Evolutionary conservation across 2,329 filamentous ascomycete species (phyloP).

Genomic region (Bipolaris victoriae): DNA sequence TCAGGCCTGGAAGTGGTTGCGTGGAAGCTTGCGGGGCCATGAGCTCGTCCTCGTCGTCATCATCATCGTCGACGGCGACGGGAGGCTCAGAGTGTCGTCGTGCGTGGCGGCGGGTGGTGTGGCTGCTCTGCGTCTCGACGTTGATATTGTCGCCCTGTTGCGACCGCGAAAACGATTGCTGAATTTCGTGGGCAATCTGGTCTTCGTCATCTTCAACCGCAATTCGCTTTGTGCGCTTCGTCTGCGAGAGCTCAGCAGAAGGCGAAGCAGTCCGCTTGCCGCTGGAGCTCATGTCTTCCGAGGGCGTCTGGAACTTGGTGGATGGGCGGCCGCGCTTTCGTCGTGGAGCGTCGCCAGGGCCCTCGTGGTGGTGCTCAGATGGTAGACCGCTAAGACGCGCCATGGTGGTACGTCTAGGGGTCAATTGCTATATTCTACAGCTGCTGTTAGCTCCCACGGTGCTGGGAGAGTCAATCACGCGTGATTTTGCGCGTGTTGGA

Average conservation of each 20-base stretch:
- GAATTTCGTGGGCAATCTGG: constrained; percentile 44
- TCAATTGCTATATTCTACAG: neutral
- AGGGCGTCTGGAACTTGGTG: constrained; percentile 30
- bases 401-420: constrained; percentile 27
- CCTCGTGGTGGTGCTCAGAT: constrained; percentile 46
- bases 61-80: constrained; percentile 22
- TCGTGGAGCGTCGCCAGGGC: constrained; percentile 43
- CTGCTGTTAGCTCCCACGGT: neutral
- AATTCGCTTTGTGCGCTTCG: constrained; percentile 44
- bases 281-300: constrained; percentile 25
- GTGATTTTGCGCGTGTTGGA: constrained; percentile 2
- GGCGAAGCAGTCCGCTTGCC: constrained; percentile 43
- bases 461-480: neutral
- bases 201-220: constrained; percentile 36
- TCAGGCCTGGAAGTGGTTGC: constrained; percentile 39
- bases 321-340: constrained; percentile 39
- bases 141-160: constrained; percentile 28
- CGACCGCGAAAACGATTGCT: constrained; percentile 37
- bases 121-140: constrained; percentile 21
- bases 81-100: constrained; percentile 48
- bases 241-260: constrained; percentile 29
- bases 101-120: constrained; percentile 25
- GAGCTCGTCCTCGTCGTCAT: constrained; percentile 26
- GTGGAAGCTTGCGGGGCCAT: constrained; percentile 29
- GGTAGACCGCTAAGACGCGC: constrained; percentile 44